Percentiles rank a stretch among this genome's conserved stretches.
These are phyloP conservation scores for Linum lewisii DNA, from an alignment of 345 rosid genomes.

Conservation along the genomic window DNA sequence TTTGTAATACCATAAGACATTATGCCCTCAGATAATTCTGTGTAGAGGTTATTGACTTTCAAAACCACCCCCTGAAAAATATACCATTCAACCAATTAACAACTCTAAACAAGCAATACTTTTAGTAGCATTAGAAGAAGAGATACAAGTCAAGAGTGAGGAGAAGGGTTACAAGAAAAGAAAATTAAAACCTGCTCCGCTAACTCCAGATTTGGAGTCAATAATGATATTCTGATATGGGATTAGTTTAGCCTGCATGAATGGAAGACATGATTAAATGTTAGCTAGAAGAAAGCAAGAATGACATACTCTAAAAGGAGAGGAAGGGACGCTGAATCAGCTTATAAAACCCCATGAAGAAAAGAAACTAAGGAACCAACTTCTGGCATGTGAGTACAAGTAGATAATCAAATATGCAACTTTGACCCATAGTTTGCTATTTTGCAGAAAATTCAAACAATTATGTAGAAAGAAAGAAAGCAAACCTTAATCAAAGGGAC, in stretches of 20 bases:
- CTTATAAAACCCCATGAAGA: too few relatives aligned
- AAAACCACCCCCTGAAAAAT: slow-evolving; percentile 82
- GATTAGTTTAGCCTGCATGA: slow-evolving; percentile 68
- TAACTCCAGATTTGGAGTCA: slow-evolving; percentile 92
- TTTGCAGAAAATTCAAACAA: neutral
- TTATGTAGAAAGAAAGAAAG: neutral
- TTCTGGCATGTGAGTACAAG: too few relatives aligned
- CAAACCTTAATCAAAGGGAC: slow-evolving; percentile 77
- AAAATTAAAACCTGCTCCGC: slow-evolving; percentile 80
- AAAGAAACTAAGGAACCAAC: too few relatives aligned
- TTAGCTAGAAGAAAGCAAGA: neutral
- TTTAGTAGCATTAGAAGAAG: slow-evolving; percentile 3
- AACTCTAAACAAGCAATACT: slow-evolving; percentile 8
- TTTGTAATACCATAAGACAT: slow-evolving; percentile 81
- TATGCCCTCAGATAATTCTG: slow-evolving; percentile 88
- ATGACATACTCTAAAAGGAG: too few relatives aligned
- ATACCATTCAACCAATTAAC: slow-evolving; percentile 6
- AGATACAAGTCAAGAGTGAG: neutral
- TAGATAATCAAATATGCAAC: neutral
- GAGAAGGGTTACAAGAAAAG: slow-evolving; percentile 1
- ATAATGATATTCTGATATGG: slow-evolving; percentile 52
- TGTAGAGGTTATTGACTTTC: slow-evolving; percentile 69
- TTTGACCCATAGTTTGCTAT: neutral
- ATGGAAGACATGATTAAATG: neutral
- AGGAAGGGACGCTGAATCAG: too few relatives aligned